A percentile compares a stretch with the other conserved stretches of the same genome.
phyloP scores from a whole-genome alignment of 768 basidiomycete genomes.

The Polyporus arcularius region DNA sequence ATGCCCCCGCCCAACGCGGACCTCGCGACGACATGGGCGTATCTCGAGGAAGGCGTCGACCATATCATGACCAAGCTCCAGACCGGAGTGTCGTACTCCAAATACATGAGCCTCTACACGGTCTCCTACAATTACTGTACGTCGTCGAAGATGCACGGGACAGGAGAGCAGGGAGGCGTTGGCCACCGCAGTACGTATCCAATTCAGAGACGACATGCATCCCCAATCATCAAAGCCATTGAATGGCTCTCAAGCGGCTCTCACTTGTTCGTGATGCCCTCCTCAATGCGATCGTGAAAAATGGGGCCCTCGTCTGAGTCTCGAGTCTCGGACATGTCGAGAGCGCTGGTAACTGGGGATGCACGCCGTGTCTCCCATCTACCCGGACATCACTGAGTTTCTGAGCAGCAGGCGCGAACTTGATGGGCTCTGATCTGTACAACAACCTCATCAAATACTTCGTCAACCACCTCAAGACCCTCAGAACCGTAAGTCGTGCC shows the following conservation, averaged over 20 bases:
- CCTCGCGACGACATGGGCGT: constrained; percentile 83
- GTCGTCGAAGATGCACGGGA: constrained; percentile 72
- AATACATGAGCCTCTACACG: constrained; percentile 87
- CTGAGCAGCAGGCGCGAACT: constrained; percentile 77
- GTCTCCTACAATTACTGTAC: constrained; percentile 99
- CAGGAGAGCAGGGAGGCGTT: constrained; percentile 37
- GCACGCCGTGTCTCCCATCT: neutral
- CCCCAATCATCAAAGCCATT: too few species aligned
- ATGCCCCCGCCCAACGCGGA: constrained; percentile 73
- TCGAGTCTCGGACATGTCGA: too few species aligned
- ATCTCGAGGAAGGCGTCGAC: constrained; percentile 85
- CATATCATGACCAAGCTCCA: constrained; percentile 92
- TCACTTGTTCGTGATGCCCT: too few species aligned
- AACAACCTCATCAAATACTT: constrained; percentile 94
- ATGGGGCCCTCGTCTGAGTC: too few species aligned
- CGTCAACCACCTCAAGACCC: constrained; percentile 70
- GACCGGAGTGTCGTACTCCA: constrained; percentile 86
- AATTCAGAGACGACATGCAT: neutral
- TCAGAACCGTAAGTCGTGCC: constrained; percentile 57
- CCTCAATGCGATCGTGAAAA: too few species aligned
- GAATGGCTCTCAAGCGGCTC: too few species aligned
- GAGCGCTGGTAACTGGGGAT: constrained; percentile 12
- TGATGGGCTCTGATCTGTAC: constrained; percentile 98
- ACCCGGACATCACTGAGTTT: constrained; percentile 21
- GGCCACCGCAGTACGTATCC: constrained; percentile 56